These are phyloP conservation scores for Ceratocystiopsis sp. DNA, from an alignment of 2,329 filamentous ascomycete species.

Conservation along the genomic window DNA sequence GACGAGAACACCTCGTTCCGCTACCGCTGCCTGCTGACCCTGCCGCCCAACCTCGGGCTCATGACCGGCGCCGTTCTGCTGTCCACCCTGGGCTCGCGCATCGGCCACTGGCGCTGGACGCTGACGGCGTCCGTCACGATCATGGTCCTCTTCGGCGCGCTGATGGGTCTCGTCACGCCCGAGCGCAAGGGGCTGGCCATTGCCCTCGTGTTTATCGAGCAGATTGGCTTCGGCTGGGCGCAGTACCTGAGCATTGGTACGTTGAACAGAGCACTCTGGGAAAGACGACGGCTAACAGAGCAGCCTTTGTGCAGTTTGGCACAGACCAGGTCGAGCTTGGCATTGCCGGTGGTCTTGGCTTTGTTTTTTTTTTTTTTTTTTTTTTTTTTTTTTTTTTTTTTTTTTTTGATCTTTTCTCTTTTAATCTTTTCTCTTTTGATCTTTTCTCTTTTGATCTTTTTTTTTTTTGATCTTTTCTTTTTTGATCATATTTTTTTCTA, in stretches of 20 bases:
- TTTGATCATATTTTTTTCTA: too few relatives aligned
- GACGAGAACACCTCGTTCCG: constrained; percentile 18
- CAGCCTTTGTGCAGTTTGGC: constrained; percentile 29
- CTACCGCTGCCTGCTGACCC: constrained; percentile 20
- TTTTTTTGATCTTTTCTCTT: too few relatives aligned
- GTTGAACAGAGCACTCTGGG: too few relatives aligned
- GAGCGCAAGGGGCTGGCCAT: constrained; percentile 26
- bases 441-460: too few relatives aligned
- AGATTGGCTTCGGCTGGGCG: constrained; percentile 28
- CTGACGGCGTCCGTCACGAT: constrained; percentile 23
- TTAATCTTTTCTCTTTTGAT: too few relatives aligned
- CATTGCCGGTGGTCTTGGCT: constrained; percentile 24
- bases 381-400: too few relatives aligned
- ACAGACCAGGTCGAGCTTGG: constrained; percentile 30
- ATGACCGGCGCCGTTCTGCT: constrained; percentile 24
- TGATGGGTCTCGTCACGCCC: constrained; percentile 25
- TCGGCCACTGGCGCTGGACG: constrained; percentile 30
- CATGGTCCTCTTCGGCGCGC: constrained; percentile 29
- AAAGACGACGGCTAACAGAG: too few relatives aligned
- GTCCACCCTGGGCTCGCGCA: constrained; percentile 22
- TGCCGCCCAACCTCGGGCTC: constrained; percentile 28
- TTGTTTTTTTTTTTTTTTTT: too few relatives aligned
- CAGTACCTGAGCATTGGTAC: constrained; percentile 25
- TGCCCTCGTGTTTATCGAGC: constrained; percentile 27
- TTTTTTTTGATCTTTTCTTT: too few relatives aligned